Evolutionary conservation across 192 early-diverging fungal genomes (phyloP).

Genomic region (Coemansia sp.): DNA sequence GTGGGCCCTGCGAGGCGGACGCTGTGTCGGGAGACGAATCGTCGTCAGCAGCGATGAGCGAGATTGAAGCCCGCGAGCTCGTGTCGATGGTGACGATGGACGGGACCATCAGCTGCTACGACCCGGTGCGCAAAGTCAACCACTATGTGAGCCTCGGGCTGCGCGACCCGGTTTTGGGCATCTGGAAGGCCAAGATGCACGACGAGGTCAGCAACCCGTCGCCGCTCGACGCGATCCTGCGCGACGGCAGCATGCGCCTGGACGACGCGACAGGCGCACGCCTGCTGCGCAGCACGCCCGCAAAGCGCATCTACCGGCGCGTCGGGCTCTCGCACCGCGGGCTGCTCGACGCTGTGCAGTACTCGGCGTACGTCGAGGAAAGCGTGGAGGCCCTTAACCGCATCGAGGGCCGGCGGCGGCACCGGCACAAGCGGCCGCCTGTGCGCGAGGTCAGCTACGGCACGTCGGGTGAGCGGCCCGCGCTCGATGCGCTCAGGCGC

Average conservation of each 20-base stretch:
- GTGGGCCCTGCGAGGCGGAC: background rate
- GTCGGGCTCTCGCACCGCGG: slow-evolving; percentile 44
- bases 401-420: slow-evolving; percentile 25
- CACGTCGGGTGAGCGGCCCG: slow-evolving; percentile 1
- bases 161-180: slow-evolving; percentile 46
- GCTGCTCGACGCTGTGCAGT: slow-evolving; percentile 36
- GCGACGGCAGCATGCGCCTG: slow-evolving; percentile 4
- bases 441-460: slow-evolving; percentile 19
- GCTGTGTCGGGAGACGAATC: background rate
- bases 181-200: slow-evolving; percentile 55
- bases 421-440: slow-evolving; percentile 7
- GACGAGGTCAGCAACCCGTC: slow-evolving; percentile 40
- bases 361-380: slow-evolving; percentile 37
- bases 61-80: slow-evolving; percentile 14
- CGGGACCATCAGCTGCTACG: slow-evolving; percentile 43
- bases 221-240: slow-evolving; percentile 21
- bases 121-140: slow-evolving; percentile 39
- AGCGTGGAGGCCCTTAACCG: slow-evolving; percentile 28
- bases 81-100: slow-evolving; percentile 53
- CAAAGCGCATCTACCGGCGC: slow-evolving; percentile 33
- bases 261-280: background rate
- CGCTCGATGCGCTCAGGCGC: background rate
- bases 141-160: slow-evolving; percentile 36
- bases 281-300: slow-evolving; percentile 26
- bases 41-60: background rate